phyloP scores from a whole-genome alignment of 495 filamentous ascomycete species.

The Aspergillus wentii region DNA sequence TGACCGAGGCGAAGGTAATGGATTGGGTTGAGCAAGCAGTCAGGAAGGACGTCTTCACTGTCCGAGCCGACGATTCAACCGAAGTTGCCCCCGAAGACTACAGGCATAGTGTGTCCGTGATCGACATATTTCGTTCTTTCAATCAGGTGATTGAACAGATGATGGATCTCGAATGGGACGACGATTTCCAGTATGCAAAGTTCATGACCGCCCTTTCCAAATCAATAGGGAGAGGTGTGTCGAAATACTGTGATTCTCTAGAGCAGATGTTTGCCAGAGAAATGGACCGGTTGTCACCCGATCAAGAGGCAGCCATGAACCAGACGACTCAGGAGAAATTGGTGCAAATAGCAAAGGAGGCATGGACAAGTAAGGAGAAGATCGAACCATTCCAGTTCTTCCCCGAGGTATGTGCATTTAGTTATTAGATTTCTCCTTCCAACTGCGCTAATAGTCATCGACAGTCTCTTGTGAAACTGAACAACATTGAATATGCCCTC shows the following conservation, averaged over 20 bases:
- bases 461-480: conserved; percentile 94
- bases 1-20: conserved; percentile 71
- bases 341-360: conserved; percentile 88
- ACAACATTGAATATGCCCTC: conserved; percentile 93
- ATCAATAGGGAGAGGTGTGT: conserved; percentile 75
- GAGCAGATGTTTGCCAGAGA: conserved; percentile 84
- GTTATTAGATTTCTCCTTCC: background rate
- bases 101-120: conserved; percentile 85
- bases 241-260: conserved; percentile 85
- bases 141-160: conserved; percentile 86
- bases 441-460: conserved; percentile 9
- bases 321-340: conserved; percentile 88
- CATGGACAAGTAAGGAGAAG: conserved; percentile 90
- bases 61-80: conserved; percentile 54
- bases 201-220: conserved; percentile 97
- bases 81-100: conserved; percentile 70
- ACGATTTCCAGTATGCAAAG: conserved; percentile 87
- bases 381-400: conserved; percentile 98
- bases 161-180: conserved; percentile 81
- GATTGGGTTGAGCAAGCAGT: conserved; percentile 87
- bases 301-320: conserved; percentile 71
- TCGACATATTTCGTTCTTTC: conserved; percentile 92
- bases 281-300: conserved; percentile 85
- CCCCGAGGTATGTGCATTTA: conserved; percentile 60
- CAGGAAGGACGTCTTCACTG: conserved; percentile 77